A percentile compares a stretch with the other conserved stretches of the same genome.
phyloP scores from a whole-genome alignment of 1,139 yeast genomes.

The Scheffersomyces titani region DNA sequence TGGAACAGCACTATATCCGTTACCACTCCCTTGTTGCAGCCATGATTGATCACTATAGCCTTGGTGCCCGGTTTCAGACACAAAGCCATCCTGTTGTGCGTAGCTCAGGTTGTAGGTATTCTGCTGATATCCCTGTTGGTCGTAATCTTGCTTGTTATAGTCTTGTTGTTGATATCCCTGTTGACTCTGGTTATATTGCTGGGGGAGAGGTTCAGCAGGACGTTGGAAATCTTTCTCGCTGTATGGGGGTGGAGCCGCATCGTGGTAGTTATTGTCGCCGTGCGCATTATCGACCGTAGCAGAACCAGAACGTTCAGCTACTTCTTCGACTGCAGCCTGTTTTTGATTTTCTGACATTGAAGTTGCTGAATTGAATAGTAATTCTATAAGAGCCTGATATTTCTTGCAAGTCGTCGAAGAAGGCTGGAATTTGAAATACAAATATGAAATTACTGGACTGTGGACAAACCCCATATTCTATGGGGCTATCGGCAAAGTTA shows the following conservation, averaged over 20 bases:
- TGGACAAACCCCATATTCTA: background rate
- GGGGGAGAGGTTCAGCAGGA: background rate
- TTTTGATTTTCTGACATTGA: background rate
- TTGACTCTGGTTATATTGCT: background rate
- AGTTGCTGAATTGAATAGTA: background rate
- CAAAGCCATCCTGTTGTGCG: background rate
- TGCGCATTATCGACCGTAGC: conserved; percentile 2
- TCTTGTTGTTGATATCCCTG: background rate
- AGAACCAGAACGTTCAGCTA: background rate
- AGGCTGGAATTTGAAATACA: background rate
- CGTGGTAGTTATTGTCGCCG: conserved; percentile 4
- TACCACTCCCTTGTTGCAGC: conserved; percentile 4
- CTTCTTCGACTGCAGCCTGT: background rate
- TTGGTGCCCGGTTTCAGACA: conserved; percentile 1
- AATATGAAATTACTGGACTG: background rate
- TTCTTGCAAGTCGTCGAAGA: background rate
- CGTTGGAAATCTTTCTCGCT: background rate
- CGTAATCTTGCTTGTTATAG: background rate
- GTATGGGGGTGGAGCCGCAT: conserved; percentile 6
- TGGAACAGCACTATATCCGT: background rate
- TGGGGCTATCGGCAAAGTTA: background rate
- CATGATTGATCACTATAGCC: too few relatives aligned
- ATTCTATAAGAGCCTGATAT: background rate
- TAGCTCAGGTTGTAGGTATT: background rate
- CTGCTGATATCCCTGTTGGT: background rate